Conservation (phyloP, 345 rosid species). For the Moringa oleifera region DNA sequence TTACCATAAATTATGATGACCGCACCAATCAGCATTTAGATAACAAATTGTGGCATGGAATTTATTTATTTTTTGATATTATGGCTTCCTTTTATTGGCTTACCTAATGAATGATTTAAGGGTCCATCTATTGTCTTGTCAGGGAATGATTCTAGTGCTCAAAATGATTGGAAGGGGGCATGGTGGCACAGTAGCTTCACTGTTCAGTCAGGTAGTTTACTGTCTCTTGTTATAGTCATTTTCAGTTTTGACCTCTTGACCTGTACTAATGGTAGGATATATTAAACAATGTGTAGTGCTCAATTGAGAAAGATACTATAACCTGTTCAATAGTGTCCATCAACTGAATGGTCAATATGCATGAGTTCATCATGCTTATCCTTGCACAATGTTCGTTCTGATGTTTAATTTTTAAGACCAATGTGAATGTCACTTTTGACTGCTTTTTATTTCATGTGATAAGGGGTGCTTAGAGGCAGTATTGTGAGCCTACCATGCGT, state of each 20-base stretch:
- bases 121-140: constrained; percentile 9
- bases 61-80: not conserved
- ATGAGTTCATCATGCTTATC: too few species aligned
- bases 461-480: not conserved
- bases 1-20: not conserved
- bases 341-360: not conserved
- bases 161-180: constrained; percentile 93
- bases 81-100: too few species aligned
- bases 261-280: not conserved
- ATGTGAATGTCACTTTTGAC: too few species aligned
- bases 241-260: not conserved
- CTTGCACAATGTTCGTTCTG: too few species aligned
- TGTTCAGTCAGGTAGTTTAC: constrained; percentile 51
- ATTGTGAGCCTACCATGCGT: constrained; percentile 1
- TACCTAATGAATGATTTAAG: constrained; percentile 1
- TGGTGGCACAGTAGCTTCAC: constrained; percentile 93
- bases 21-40: not conserved
- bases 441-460: not conserved
- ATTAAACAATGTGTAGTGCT: not conserved
- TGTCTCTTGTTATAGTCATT: not conserved
- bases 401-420: too few species aligned
- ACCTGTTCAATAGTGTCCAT: not conserved
- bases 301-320: not conserved
- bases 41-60: not conserved
- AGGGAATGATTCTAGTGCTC: constrained; percentile 91